Evolutionary conservation across 345 rosid species (phyloP).

Genomic region (Mangifera indica): DNA sequence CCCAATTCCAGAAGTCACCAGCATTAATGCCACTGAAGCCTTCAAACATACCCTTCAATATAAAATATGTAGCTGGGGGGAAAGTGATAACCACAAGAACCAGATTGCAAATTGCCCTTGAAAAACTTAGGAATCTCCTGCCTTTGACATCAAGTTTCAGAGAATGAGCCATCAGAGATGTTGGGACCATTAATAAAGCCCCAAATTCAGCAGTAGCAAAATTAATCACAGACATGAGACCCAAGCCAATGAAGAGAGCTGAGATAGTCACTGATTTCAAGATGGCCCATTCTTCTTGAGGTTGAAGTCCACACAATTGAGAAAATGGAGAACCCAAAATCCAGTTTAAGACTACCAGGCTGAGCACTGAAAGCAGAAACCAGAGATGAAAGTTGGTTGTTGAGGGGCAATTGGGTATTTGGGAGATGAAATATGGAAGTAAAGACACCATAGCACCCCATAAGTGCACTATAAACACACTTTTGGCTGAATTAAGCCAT

Average conservation of each 20-base stretch:
- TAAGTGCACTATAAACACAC: constrained; percentile 62
- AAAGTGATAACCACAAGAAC: constrained; percentile 47
- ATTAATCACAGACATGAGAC: constrained; percentile 89
- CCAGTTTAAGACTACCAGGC: constrained; percentile 45
- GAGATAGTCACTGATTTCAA: constrained; percentile 86
- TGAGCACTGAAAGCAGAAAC: constrained; percentile 52
- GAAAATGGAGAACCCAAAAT: constrained; percentile 47
- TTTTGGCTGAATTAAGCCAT: constrained; percentile 77
- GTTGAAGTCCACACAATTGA: constrained; percentile 21
- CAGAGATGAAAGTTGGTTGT: constrained; percentile 50
- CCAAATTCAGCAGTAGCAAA: constrained; percentile 92
- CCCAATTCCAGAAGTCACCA: constrained; percentile 84
- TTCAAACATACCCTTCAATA: constrained; percentile 44
- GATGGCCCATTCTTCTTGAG: constrained; percentile 56
- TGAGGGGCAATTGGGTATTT: constrained; percentile 55
- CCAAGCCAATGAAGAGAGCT: constrained; percentile 68
- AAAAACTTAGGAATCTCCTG: constrained; percentile 34
- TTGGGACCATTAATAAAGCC: constrained; percentile 73
- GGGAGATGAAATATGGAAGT: constrained; percentile 67
- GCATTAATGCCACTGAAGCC: constrained; percentile 41
- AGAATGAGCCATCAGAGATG: constrained; percentile 72
- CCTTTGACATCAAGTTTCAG: constrained; percentile 51
- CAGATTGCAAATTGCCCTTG: constrained; percentile 51
- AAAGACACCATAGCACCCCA: constrained; percentile 68
- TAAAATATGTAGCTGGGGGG: constrained; percentile 62